These are phyloP conservation scores for Phlyctochytrium planicorne DNA, from an alignment of 192 early-diverging fungal species.

Conservation along the genomic window DNA sequence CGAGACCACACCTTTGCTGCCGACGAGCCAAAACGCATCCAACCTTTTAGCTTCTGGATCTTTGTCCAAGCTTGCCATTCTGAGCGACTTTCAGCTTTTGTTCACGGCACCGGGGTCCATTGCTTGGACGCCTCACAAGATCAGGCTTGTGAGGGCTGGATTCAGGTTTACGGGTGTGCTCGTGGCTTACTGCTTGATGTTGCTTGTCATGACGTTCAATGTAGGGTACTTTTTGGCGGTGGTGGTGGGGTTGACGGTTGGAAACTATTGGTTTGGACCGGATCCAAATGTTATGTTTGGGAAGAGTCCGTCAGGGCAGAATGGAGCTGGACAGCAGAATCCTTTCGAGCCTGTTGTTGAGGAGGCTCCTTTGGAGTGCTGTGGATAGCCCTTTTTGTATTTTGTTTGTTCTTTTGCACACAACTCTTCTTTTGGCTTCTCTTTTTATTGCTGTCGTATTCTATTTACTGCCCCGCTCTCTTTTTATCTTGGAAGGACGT, in stretches of 20 bases:
- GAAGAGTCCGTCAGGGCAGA: not conserved
- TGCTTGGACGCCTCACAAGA: not conserved
- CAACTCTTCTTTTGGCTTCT: no score
- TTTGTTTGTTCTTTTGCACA: no score
- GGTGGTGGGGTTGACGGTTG: conserved; percentile 47
- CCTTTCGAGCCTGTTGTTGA: no score
- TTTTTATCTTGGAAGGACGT: no score
- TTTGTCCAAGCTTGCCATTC: not conserved
- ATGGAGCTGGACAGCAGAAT: not conserved
- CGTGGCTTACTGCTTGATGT: conserved; percentile 56
- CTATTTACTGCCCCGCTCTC: no score
- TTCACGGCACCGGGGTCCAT: no score
- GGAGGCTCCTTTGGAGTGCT: not conserved
- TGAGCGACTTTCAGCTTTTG: no score
- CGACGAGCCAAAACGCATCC: not conserved
- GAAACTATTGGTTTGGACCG: conserved; percentile 31
- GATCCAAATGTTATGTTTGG: not conserved
- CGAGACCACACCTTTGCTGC: not conserved
- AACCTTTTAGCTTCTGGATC: not conserved
- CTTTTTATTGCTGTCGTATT: no score
- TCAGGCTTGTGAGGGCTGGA: conserved; percentile 13
- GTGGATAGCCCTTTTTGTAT: no score
- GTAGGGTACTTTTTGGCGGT: conserved; percentile 53
- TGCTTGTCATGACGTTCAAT: conserved; percentile 63
- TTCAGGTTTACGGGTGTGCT: conserved; percentile 33